Percentiles rank a stretch among this genome's conserved stretches.
These are phyloP conservation scores for Fusarium equiseti DNA, from an alignment of 2,329 filamentous ascomycete species.

Conservation along the genomic window DNA sequence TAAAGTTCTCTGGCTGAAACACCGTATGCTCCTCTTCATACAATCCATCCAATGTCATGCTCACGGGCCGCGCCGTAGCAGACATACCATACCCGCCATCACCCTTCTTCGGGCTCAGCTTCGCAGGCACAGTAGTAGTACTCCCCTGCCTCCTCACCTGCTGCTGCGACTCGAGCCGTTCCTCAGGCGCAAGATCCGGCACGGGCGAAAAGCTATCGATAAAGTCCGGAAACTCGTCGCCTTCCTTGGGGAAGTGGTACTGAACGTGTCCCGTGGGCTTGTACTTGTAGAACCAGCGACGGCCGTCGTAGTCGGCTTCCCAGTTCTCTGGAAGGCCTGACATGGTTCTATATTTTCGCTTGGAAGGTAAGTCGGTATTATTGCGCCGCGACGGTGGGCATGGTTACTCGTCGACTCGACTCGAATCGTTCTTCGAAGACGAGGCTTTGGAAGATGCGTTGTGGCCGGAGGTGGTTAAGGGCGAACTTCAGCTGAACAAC, in stretches of 20 bases:
- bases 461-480: conserved; percentile 23
- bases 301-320: conserved; percentile 69
- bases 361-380: conserved; percentile 19
- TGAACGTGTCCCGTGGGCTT: conserved; percentile 66
- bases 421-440: background rate
- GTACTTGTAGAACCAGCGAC: conserved; percentile 69
- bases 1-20: conserved; percentile 66
- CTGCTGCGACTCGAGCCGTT: conserved; percentile 64
- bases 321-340: conserved; percentile 63
- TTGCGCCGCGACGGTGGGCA: conserved; percentile 30
- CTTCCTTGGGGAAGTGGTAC: conserved; percentile 67
- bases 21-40: conserved; percentile 50
- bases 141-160: conserved; percentile 57
- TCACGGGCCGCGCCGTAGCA: conserved; percentile 51
- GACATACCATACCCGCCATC: conserved; percentile 48
- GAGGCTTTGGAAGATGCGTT: conserved; percentile 24
- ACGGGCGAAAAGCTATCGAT: conserved; percentile 55
- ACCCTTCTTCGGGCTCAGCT: conserved; percentile 18
- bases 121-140: conserved; percentile 18
- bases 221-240: conserved; percentile 70
- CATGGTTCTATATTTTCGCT: conserved; percentile 43
- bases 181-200: conserved; percentile 62
- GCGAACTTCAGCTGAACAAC: conserved; percentile 34
- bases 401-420: conserved; percentile 15
- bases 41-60: conserved; percentile 51